These are phyloP conservation scores for Anthoceros angustus DNA, from an alignment of 225 moss, liverwort and hornwort genomes.

Conservation along the genomic window DNA sequence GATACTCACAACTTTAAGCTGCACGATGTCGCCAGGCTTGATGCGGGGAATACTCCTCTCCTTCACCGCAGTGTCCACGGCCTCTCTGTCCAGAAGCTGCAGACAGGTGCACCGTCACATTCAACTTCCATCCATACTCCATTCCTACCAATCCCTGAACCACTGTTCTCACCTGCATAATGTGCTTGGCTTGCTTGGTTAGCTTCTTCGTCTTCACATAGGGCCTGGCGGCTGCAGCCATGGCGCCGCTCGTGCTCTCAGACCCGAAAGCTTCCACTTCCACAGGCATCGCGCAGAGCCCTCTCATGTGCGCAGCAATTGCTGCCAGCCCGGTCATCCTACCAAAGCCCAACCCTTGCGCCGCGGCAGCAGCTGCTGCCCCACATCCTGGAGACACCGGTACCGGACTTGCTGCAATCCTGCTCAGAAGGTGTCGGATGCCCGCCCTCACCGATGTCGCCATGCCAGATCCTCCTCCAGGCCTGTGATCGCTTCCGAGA, in stretches of 20 bases:
- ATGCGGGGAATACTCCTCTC: constrained; percentile 56
- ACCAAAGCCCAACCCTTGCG: no score
- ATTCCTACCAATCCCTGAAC: background rate
- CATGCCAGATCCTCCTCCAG: no score
- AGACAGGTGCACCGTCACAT: background rate
- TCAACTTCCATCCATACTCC: background rate
- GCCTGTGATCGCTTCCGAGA: no score
- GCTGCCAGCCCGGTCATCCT: no score
- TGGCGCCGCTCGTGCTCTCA: background rate
- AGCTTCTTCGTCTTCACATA: constrained; percentile 59
- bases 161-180: constrained; percentile 41
- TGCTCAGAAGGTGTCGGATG: no score
- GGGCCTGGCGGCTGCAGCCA: constrained; percentile 33
- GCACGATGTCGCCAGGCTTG: constrained; percentile 84
- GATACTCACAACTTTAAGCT: constrained; percentile 84
- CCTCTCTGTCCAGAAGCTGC: constrained; percentile 78
- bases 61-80: constrained; percentile 57
- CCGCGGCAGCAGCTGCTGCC: no score
- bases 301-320: no score
- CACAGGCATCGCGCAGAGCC: no score
- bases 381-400: no score
- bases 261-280: no score
- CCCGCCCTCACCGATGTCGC: no score
- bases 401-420: no score
- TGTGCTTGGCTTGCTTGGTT: constrained; percentile 95